These are phyloP conservation scores for Termitomyces heimii DNA, from an alignment of 768 basidiomycete genomes.

Conservation along the genomic window DNA sequence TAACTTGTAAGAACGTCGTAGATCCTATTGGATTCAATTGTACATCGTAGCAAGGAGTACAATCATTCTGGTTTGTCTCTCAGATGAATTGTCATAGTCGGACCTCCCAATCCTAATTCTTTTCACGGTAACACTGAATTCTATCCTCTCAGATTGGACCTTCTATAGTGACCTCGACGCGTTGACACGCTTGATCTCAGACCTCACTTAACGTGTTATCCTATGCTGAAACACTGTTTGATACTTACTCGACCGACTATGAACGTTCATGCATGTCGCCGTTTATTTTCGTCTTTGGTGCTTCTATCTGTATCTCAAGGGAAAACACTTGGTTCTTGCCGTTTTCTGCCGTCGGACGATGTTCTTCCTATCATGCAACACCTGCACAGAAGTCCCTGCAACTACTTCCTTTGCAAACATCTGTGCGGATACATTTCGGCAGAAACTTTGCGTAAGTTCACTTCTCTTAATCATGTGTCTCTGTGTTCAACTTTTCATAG, in stretches of 20 bases:
- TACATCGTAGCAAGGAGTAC: conserved; percentile 4
- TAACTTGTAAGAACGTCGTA: conserved; percentile 15
- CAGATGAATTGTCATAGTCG: background rate
- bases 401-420: background rate
- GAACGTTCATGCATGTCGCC: background rate
- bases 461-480: background rate
- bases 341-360: background rate
- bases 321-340: background rate
- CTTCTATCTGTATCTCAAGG: background rate
- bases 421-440: background rate
- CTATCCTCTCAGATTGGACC: background rate
- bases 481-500: background rate
- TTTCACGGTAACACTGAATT: background rate
- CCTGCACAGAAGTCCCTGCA: background rate
- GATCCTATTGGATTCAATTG: conserved; percentile 20
- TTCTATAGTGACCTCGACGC: background rate
- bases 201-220: background rate
- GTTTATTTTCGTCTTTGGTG: background rate
- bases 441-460: background rate
- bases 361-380: background rate
- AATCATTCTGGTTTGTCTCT: background rate
- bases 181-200: background rate
- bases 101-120: background rate
- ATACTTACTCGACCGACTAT: background rate
- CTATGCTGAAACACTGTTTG: background rate